Evolutionary conservation across 768 basidiomycete genomes (phyloP).

Genomic region (Rhodotorula taiwanensis): DNA sequence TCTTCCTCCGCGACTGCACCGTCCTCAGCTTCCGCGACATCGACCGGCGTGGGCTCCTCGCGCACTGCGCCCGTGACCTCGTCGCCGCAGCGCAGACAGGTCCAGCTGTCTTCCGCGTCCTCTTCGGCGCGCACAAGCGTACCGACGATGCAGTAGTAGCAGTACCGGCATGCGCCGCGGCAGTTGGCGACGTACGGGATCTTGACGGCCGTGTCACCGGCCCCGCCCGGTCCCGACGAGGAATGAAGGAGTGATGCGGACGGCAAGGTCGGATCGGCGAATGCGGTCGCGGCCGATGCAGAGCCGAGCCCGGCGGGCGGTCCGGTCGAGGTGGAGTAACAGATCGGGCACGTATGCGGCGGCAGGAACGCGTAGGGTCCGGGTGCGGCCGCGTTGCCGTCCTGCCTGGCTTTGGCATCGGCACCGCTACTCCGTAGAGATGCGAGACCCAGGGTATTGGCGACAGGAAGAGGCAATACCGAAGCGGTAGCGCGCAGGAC

Average conservation of each 20-base stretch:
- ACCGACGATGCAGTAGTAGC: conserved; percentile 86
- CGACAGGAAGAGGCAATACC: conserved; percentile 40
- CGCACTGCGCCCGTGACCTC: conserved; percentile 16
- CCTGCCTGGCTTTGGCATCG: conserved; percentile 8
- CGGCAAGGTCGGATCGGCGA: conserved; percentile 41
- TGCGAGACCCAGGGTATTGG: conserved; percentile 17
- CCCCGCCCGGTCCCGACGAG: conserved; percentile 20
- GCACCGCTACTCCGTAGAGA: conserved; percentile 3
- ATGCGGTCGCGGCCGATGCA: conserved; percentile 48
- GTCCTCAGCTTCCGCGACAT: not conserved
- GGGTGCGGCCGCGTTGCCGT: not conserved
- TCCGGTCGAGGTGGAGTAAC: conserved; percentile 46
- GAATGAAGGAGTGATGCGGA: conserved; percentile 24
- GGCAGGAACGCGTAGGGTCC: conserved; percentile 68
- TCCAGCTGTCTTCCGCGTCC: conserved; percentile 35
- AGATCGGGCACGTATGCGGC: conserved; percentile 78
- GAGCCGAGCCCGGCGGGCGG: conserved; percentile 27
- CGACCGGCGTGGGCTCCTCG: not conserved
- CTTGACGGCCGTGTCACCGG: conserved; percentile 55
- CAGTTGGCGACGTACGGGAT: conserved; percentile 64
- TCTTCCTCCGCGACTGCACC: conserved; percentile 21
- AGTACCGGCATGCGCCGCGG: conserved; percentile 78
- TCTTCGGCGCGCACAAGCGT: conserved; percentile 56
- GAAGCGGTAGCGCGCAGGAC: conserved; percentile 37
- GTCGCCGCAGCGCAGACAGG: conserved; percentile 35